Base-by-base conservation (phyloP, 306 rosid genomes). In the Cucurbita maxima region DNA sequence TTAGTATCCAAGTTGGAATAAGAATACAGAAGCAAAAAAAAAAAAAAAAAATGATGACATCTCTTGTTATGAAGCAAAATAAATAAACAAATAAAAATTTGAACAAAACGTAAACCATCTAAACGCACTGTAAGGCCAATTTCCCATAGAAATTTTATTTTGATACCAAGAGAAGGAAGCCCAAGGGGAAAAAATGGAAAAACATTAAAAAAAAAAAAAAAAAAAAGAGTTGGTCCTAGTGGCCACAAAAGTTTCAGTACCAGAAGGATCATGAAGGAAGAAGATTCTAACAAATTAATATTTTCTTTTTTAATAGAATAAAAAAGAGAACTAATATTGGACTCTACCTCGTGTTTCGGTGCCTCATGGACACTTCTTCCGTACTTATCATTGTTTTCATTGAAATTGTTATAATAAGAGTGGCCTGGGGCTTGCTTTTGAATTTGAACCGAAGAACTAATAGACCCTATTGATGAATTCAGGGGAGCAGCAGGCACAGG, bases 361-460 rank as follows among this genome's bases (percentile, higher is more conserved):
- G 62, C 90, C 48, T 83, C 87, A 61, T 78, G 80, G 76, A 80
- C 80, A 76, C 83, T 82, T 73, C 96, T 89, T 61, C 83, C 92
- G 69, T 86, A 86, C 82, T 82, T 86, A 80, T 84, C 88, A 78
- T 72, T 81, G 30, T 72, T 79, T 73, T 87, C 84, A 72, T 80
- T 85, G 43, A 80, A 83, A 82, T 88, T 81, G 50, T 63, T 80
- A 58, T 80, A 78, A 66, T 79, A 83, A 20, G 82, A 85, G 37
- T 9, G 73, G 53, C 87, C 95, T 81, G 85, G 89, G 30, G 90
- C 84, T 59, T 85, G 78, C 54, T 89, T 93, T 34, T 95, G 90
- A 74, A 84, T 86, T 66, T 86, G 96, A 71, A 89, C 96, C 44
- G 99, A 88, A 76, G 97, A 91, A 58, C 91, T 89, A 67, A 83